Evolutionary conservation across 2,329 filamentous ascomycete species (phyloP).

Genomic region (Zymoseptoria pseudotritici): DNA sequence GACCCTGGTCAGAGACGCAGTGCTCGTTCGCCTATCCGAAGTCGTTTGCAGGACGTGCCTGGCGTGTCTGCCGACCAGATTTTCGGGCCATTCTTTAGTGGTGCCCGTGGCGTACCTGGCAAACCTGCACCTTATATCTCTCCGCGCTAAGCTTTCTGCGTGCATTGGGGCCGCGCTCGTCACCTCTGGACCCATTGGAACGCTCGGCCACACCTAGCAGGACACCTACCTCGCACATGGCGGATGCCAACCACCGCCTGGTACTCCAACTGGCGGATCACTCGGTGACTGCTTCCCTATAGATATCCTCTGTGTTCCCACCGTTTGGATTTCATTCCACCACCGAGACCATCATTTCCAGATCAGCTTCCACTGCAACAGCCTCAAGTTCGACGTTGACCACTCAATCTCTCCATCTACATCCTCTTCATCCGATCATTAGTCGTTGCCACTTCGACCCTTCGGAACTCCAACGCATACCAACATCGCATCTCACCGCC

Average conservation of each 20-base stretch:
- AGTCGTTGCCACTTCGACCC: not conserved
- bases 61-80: not conserved
- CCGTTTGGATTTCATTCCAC: not conserved
- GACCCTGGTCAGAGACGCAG: not conserved
- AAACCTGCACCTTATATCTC: not conserved
- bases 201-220: not conserved
- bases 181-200: not conserved
- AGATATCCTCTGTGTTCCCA: not conserved
- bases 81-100: not conserved
- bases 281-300: not conserved
- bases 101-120: not conserved
- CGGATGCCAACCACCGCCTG: not conserved
- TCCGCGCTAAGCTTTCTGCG: not conserved
- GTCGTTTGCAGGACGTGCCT: not conserved
- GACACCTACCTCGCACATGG: not conserved
- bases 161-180: not conserved
- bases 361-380: not conserved
- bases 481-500: not conserved
- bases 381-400: not conserved
- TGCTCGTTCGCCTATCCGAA: not conserved
- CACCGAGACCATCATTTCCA: not conserved
- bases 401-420: not conserved
- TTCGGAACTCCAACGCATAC: not conserved
- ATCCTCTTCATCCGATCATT: not conserved
- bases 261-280: not conserved